Conservation (phyloP, 75 land plant genomes). For the Isoetes taiwanensis region DNA sequence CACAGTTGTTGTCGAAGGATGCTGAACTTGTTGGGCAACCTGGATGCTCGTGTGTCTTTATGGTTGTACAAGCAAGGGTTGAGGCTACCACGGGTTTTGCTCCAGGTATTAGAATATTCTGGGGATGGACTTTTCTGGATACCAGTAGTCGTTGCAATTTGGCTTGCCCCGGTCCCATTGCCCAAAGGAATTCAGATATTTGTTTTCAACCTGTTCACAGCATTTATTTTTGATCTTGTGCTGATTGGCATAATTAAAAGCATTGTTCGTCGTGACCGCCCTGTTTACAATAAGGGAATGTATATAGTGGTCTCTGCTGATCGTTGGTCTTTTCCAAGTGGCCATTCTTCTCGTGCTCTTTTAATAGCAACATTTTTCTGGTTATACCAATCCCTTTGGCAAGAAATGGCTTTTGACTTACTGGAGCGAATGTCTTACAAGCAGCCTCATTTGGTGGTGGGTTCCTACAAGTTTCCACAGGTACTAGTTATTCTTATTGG, state of each 20-base stretch:
- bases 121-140: conserved; percentile 78
- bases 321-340: conserved; percentile 92
- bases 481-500: background rate
- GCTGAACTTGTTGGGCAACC: no score
- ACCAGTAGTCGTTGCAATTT: conserved; percentile 39
- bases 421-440: background rate
- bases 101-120: conserved; percentile 52
- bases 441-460: background rate
- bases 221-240: conserved; percentile 46
- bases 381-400: conserved; percentile 17
- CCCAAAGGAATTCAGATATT: conserved; percentile 12
- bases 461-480: background rate
- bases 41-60: no score
- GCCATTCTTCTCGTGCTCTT: conserved; percentile 73
- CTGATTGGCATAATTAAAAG: conserved; percentile 47
- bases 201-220: conserved; percentile 37
- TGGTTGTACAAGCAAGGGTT: no score
- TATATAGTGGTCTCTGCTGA: conserved; percentile 42
- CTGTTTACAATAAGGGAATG: conserved; percentile 75
- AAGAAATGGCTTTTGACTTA: no score
- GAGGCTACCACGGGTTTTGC: conserved; percentile 29
- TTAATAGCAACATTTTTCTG: conserved; percentile 33
- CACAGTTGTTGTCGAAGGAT: no score
- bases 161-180: conserved; percentile 16
- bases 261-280: conserved; percentile 60